Base-by-base conservation (phyloP, 192 early-diverging fungal genomes). In the Coemansia aciculifera region DNA sequence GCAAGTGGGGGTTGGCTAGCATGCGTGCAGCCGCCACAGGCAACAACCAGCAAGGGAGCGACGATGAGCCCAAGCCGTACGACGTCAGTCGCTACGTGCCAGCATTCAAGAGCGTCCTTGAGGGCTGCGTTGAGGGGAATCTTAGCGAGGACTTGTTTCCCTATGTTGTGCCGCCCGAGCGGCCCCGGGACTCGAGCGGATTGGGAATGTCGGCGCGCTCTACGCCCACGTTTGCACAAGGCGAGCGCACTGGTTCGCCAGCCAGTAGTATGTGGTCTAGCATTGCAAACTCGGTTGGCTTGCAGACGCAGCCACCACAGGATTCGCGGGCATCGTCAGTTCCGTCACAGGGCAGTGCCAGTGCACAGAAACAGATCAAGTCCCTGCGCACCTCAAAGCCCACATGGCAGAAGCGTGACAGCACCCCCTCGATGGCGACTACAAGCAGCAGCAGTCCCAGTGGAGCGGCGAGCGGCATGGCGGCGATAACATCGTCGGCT, bases 401-500 rank as follows among this genome's bases (percentile, higher is more conserved):
- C 9, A 78, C 81, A n/a, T 83, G 81, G 81, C 81, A 83, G 62
- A 83, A 83, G 69, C 81, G 81, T 54, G 81, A 83, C 23, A 78
- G 75, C 69, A 63, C 81, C 12, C 81, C 81, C 10, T 63, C 78
- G 2, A 51, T 48, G 17, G 46, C 66, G 24, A 24, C 69, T 5
- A 46, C 32, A 0, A 46, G 63, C n/a, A 68, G 59, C 24, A 46
- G 66, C 9, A 59, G 69, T n/a, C 56, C 69, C 21, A 39, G 62
- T 23, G 59, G 59, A 36, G 59, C 59, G 11, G 59, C 29, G 7
- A 15, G 59, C 19, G 59, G 59, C n/a, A 60, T 60, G 59, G 59
- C 59, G 36, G 59, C 34, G 29, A 10, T 60, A 39, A 61, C 62
- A 34, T 61, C 46, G 37, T 11, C 61, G 27, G 24, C 68, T 32